Evolutionary conservation across 2,329 filamentous ascomycete genomes (phyloP).

Genomic region (Purpureocillium lavendulum): DNA sequence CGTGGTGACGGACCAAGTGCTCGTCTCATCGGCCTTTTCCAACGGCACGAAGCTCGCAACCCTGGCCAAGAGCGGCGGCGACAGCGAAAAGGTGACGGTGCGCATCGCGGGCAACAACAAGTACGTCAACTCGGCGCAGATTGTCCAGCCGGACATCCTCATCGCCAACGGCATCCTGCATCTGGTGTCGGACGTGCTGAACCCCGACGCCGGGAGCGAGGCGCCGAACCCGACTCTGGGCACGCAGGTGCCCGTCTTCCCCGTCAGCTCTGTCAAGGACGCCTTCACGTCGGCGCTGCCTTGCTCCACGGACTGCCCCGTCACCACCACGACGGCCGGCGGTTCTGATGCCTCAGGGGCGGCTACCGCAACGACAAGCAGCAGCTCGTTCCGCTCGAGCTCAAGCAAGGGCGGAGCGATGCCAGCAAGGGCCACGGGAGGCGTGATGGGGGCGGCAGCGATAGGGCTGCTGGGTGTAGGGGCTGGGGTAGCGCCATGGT

Average conservation of each 20-base stretch:
- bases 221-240: conserved; percentile 26
- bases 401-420: conserved; percentile 13
- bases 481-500: conserved; percentile 16
- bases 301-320: conserved; percentile 30
- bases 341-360: conserved; percentile 11
- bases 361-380: conserved; percentile 10
- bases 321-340: conserved; percentile 16
- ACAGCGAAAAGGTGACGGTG: conserved; percentile 28
- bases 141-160: conserved; percentile 44
- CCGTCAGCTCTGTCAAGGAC: conserved; percentile 34
- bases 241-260: conserved; percentile 44
- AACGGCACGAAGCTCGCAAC: conserved; percentile 21
- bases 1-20: conserved; percentile 45
- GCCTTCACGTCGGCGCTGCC: conserved; percentile 35
- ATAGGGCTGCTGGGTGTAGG: conserved; percentile 20
- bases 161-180: conserved; percentile 51
- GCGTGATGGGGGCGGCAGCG: conserved; percentile 16
- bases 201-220: conserved; percentile 26
- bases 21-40: conserved; percentile 38
- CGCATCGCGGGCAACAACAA: conserved; percentile 33
- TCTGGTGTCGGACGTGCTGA: conserved; percentile 45
- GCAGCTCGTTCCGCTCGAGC: conserved; percentile 9
- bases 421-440: conserved; percentile 15
- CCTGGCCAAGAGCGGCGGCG: conserved; percentile 29
- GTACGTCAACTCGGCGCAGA: conserved; percentile 44